Evolutionary conservation across 2,329 filamentous ascomycete genomes (phyloP).

Genomic region (Alternaria panax): DNA sequence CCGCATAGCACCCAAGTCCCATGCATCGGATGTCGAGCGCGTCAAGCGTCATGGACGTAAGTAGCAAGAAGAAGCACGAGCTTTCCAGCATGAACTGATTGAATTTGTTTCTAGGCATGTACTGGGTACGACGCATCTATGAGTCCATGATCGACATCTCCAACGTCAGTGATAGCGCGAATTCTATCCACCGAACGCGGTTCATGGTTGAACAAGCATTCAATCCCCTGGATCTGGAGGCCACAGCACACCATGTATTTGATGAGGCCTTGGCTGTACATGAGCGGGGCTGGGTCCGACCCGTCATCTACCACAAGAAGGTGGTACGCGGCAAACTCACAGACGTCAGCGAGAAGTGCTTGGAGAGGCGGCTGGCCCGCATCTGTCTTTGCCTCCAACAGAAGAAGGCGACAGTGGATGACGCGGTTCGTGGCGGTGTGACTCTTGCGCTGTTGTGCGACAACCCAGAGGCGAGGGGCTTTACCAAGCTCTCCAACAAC

Average conservation of each 20-base stretch:
- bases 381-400: conserved; percentile 31
- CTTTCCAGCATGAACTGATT: conserved; percentile 2
- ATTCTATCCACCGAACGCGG: conserved; percentile 27
- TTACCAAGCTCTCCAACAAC: conserved; percentile 37
- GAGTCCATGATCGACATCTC: conserved; percentile 38
- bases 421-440: conserved; percentile 36
- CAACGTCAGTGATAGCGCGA: conserved; percentile 23
- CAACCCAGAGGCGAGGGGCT: conserved; percentile 30
- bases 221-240: conserved; percentile 33
- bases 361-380: conserved; percentile 29
- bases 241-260: conserved; percentile 41
- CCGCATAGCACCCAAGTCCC: conserved; percentile 19
- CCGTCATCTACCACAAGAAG: conserved; percentile 33
- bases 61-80: background rate
- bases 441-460: conserved; percentile 33
- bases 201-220: conserved; percentile 20
- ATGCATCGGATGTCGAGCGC: conserved; percentile 25
- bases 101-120: conserved; percentile 16
- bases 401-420: conserved; percentile 37
- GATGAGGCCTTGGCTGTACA: conserved; percentile 36
- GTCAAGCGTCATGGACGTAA: conserved; percentile 35
- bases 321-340: conserved; percentile 32
- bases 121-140: conserved; percentile 44
- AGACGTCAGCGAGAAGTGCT: conserved; percentile 23
- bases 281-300: conserved; percentile 32